phyloP scores from a whole-genome alignment of 495 filamentous ascomycete species.

The Trypethelium eluteriae region DNA sequence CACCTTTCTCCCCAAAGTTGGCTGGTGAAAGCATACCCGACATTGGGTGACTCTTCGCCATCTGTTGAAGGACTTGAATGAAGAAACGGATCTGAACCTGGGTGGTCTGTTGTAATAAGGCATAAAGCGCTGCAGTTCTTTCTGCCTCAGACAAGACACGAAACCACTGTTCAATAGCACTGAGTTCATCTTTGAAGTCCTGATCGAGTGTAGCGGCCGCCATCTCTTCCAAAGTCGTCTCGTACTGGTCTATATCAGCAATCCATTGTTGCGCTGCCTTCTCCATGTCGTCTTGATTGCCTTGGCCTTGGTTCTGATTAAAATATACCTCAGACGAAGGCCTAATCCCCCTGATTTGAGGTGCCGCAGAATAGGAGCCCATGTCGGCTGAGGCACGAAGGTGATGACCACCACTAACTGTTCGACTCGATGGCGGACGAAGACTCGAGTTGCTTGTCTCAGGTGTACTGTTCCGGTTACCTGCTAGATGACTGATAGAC shows the following conservation, averaged over 20 bases:
- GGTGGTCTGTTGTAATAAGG: slow-evolving; percentile 92
- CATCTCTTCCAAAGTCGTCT: slow-evolving; percentile 97
- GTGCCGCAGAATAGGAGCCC: slow-evolving; percentile 71
- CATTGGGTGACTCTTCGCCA: slow-evolving; percentile 97
- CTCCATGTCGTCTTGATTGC: slow-evolving; percentile 76
- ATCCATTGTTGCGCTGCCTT: slow-evolving; percentile 97
- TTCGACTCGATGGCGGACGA: slow-evolving; percentile 79
- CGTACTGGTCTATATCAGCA: slow-evolving; percentile 95
- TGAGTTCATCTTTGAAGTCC: slow-evolving; percentile 98
- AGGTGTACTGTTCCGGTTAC: slow-evolving; percentile 95
- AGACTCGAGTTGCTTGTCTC: slow-evolving; percentile 74
- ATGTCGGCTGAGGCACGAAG: slow-evolving; percentile 95
- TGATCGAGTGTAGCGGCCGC: slow-evolving; percentile 94
- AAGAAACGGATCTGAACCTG: slow-evolving; percentile 99
- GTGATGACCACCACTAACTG: slow-evolving; percentile 68
- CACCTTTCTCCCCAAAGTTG: slow-evolving; percentile 91
- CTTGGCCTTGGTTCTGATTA: slow-evolving; percentile 60
- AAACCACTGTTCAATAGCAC: slow-evolving; percentile 99
- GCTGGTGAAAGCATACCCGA: slow-evolving; percentile 91
- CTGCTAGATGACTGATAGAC: slow-evolving; percentile 52
- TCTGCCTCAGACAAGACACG: slow-evolving; percentile 94
- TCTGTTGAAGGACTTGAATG: slow-evolving; percentile 96
- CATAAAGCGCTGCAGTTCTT: slow-evolving; percentile 89
- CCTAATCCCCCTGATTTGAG: slow-evolving; percentile 72
- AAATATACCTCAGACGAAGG: slow-evolving; percentile 91